Evolutionary conservation across 2,329 filamentous ascomycete genomes (phyloP).

Genomic region (Colletotrichum viniferum): DNA sequence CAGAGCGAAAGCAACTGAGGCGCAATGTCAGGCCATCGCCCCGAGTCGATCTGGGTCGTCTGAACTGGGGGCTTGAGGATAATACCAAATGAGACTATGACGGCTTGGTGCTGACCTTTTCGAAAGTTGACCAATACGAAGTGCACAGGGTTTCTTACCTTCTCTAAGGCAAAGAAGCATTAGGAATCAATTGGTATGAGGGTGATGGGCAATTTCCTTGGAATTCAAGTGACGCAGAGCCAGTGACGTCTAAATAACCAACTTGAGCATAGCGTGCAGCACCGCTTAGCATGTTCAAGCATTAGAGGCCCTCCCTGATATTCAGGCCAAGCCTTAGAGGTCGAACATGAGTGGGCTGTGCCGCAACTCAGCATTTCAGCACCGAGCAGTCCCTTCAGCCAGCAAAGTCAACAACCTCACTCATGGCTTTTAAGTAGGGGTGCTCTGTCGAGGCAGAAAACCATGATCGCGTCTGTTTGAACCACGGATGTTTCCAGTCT

Average conservation of each 20-base stretch:
- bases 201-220: neutral
- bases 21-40: neutral
- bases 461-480: neutral
- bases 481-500: neutral
- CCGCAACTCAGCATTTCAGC: neutral
- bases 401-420: neutral
- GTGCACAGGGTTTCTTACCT: fast-evolving
- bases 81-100: neutral
- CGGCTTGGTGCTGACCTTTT: neutral
- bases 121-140: neutral
- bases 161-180: neutral
- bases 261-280: neutral
- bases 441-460: neutral
- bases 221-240: neutral
- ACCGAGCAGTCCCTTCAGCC: neutral
- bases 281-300: neutral
- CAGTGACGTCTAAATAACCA: neutral
- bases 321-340: neutral
- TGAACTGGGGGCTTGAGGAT: neutral
- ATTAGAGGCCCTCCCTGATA: neutral
- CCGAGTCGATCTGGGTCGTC: fast-evolving
- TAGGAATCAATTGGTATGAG: neutral
- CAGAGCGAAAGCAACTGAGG: neutral
- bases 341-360: neutral
- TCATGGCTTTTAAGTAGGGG: neutral